Percentiles rank a stretch among this genome's conserved stretches.
These are phyloP conservation scores for Xerocomellus intermedius DNA, from an alignment of 768 basidiomycete genomes.

Conservation along the genomic window DNA sequence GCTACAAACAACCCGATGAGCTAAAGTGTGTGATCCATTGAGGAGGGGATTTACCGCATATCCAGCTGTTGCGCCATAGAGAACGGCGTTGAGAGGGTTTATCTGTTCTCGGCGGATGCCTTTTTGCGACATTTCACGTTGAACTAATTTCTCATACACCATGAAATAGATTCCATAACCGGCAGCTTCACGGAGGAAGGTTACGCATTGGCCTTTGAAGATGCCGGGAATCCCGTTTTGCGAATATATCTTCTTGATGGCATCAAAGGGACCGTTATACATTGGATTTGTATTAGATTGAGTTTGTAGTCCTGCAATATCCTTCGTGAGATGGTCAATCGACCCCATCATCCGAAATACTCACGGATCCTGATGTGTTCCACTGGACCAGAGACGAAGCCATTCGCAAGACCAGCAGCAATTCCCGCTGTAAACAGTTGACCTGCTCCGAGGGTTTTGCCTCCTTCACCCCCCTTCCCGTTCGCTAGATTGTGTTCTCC, in stretches of 20 bases:
- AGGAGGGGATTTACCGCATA: conserved; percentile 65
- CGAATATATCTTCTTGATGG: conserved; percentile 78
- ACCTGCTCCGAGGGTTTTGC: conserved; percentile 51
- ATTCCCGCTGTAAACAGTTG: conserved; percentile 82
- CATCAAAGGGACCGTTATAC: conserved; percentile 86
- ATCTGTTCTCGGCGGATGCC: conserved; percentile 76
- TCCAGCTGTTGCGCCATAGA: conserved; percentile 90
- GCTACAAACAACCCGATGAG: conserved; percentile 38
- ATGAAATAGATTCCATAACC: conserved; percentile 91
- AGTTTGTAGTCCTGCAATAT: conserved; percentile 75
- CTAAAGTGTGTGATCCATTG: background rate
- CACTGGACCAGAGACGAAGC: conserved; percentile 91
- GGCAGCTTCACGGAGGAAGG: conserved; percentile 76
- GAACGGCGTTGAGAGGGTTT: conserved; percentile 69
- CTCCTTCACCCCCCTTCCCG: conserved; percentile 65
- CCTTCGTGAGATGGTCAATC: conserved; percentile 1
- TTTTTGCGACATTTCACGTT: conserved; percentile 75
- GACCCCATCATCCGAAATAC: conserved; percentile 1
- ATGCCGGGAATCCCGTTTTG: conserved; percentile 78
- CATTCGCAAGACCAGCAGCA: conserved; percentile 85
- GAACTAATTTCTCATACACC: conserved; percentile 89
- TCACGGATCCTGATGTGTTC: conserved; percentile 88
- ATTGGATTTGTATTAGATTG: conserved; percentile 75
- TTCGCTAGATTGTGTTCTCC: conserved; percentile 54
- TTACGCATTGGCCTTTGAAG: conserved; percentile 91